These are phyloP conservation scores for Scalesia atractyloides DNA, from an alignment of 129 eudicot species.

Conservation along the genomic window DNA sequence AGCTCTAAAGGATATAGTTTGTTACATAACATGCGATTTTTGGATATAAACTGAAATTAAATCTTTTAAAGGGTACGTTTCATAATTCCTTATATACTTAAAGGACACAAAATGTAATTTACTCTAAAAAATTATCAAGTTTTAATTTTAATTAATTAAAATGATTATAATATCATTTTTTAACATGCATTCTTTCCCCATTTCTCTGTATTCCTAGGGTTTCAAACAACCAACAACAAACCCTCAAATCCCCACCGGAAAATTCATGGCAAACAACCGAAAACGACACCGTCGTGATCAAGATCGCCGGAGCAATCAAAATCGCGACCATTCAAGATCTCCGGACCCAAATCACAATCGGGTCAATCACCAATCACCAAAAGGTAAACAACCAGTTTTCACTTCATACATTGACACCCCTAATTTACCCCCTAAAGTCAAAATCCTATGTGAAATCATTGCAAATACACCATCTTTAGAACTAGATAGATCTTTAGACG, in stretches of 20 bases:
- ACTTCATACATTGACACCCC: slow-evolving; percentile 56
- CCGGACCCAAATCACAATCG: slow-evolving; percentile 24
- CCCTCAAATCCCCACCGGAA: slow-evolving; percentile 12
- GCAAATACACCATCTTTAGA: slow-evolving; percentile 45
- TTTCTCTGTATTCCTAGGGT: slow-evolving; percentile 32
- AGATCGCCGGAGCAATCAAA: too few relatives aligned
- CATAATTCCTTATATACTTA: too few relatives aligned
- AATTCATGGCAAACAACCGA: slow-evolving; percentile 26
- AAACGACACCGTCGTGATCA: slow-evolving; percentile 17
- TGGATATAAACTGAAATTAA: too few relatives aligned
- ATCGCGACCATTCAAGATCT: background rate
- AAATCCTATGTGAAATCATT: slow-evolving; percentile 67
- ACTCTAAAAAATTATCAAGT: too few relatives aligned
- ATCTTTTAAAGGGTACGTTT: too few relatives aligned
- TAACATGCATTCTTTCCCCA: background rate
- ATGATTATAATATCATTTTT: too few relatives aligned
- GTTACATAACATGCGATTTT: too few relatives aligned
- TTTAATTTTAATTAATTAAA: too few relatives aligned
- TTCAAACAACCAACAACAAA: slow-evolving; percentile 13
- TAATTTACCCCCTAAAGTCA: slow-evolving; percentile 56
- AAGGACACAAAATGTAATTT: too few relatives aligned
- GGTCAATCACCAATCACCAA: slow-evolving; percentile 23
- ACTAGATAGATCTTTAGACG: slow-evolving; percentile 59
- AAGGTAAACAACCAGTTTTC: slow-evolving; percentile 58
- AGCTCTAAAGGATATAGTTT: too few relatives aligned